Evolutionary conservation across 495 filamentous ascomycete species (phyloP), one percentile per base, ranked within the genome.

Genomic region (Sordaria brevicollis): DNA sequence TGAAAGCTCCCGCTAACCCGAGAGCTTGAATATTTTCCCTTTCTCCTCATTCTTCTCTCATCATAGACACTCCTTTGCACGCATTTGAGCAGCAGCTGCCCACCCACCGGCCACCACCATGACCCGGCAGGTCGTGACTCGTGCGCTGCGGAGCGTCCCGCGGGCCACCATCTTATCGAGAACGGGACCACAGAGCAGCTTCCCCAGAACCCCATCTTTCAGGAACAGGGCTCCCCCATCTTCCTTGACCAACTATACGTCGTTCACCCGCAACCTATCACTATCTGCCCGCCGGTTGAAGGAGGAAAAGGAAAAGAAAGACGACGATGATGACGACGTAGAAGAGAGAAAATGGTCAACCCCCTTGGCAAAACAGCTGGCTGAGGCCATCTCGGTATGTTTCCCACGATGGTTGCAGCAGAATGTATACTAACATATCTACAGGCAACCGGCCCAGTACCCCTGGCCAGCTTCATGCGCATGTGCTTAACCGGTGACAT

Each of bases 381-480:
- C 89, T 43, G 88, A 91, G 75, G 93, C 93, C 35, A 95, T 98
- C 74, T 88, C 89, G 72, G 93, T 96, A 81, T 70, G 74, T 69
- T 19, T 65, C 35, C 65, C 38, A 35, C 39, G 21, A 31, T 57
- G 25, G 33, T 0, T 31, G 15, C 38, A 54, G 10, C n/a, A 5
- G 9, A 34, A 25, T 39, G 1, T 35, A n/a, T n/a, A 70, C 65
- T 66, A 4, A 72, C 75, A 4, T 10, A 17, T 9, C 10, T 29
- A 35, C 31, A 92, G 87, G 84, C 86, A 67, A 97, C 94, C 17
- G 95, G 95, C 3, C 95, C 95, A 5, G 89, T 97, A 43, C 90
- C 95, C 5, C 88, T 99, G 67, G 94, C 95, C 31, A 87, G 91
- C 39, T 99, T 93, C 80, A 99, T 99, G 95, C 93, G 95, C 76